Evolutionary conservation across 768 basidiomycete genomes (phyloP), one percentile per base, ranked within the genome.

Genomic region (Holtermannia corniformis): DNA sequence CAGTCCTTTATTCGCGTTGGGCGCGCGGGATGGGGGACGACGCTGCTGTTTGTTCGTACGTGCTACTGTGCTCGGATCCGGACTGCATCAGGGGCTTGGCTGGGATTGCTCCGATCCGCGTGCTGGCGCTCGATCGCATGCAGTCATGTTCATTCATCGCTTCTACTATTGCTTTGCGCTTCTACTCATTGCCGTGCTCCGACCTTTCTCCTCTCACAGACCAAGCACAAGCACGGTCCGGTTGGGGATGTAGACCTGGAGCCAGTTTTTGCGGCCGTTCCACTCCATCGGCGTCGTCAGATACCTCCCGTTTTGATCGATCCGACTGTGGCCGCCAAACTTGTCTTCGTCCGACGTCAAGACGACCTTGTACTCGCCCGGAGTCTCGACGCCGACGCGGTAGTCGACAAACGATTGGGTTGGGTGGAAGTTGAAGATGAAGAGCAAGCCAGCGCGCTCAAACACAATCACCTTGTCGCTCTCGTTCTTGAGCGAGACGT

Each of bases 381-480:
- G 74, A 46, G 73, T 79, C 28, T 96, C 84, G 20, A 93, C 81
- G 4, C 95, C 95, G 48, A 97, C 83, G 44, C 91, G 82, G 73
- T 96, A 99, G 72, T 96, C 90, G 43, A 83, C 81, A 76, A 83
- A 99, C 55, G 90, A 93, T 40, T 86, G 72, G n/a, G 79, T 81
- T 4, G 88, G 83, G 76, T 96, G 83, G 79, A 97, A 68, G 75
- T 99, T 97, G 80, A 95, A 97, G 62, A 97, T 78, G 76, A 96
- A 99, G 43, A 99, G 75, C 41, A 97, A 78, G 26, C 88, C 86
- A 19, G 86, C 91, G 48, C 95, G 85, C 76, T 99, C 95, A 68
- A 82, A 96, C 4, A 87, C 90, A 64, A 97, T 76, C 57, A 93
- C 79, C 75, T 96, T 97, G 79, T 97, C 95, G 10, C 55, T 61